phyloP scores from a whole-genome alignment of 108 stramenopile genomes.

The Fistulifera pelliculosa region DNA sequence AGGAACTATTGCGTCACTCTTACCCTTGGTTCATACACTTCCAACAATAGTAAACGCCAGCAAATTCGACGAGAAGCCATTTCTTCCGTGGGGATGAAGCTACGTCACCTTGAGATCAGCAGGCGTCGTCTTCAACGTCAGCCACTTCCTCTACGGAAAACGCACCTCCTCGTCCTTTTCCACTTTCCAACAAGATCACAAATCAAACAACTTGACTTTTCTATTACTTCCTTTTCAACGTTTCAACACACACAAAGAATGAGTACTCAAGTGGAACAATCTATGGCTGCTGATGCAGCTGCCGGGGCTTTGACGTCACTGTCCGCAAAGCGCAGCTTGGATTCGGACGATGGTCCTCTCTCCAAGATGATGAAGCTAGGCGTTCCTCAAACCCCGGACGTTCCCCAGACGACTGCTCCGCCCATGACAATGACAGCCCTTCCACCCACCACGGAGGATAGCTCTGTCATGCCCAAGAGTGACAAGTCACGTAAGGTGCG shows the following conservation, averaged over 20 bases:
- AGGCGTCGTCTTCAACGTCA: too few relatives aligned
- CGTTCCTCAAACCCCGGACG: neutral
- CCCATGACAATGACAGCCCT: neutral
- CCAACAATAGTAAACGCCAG: too few relatives aligned
- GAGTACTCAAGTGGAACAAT: neutral
- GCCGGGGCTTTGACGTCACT: conserved; percentile 2
- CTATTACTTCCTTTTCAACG: too few relatives aligned
- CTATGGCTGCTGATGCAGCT: conserved; percentile 4
- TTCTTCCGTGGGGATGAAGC: too few relatives aligned
- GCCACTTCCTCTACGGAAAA: too few relatives aligned
- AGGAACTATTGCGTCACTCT: too few relatives aligned
- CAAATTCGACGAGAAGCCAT: too few relatives aligned
- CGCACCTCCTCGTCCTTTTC: too few relatives aligned
- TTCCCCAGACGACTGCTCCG: neutral
- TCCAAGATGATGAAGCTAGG: conserved; percentile 1
- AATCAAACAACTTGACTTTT: too few relatives aligned
- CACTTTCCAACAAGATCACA: too few relatives aligned
- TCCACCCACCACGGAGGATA: neutral
- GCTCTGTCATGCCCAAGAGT: neutral
- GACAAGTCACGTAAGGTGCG: conserved; percentile 48
- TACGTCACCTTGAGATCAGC: too few relatives aligned
- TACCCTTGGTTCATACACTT: too few relatives aligned
- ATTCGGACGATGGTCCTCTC: neutral
- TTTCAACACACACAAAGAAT: neutral
- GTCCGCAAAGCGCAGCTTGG: neutral